Percentiles rank a stretch among this genome's conserved stretches.
These are phyloP conservation scores for Beta vulgaris DNA, from an alignment of 148 eudicot genomes.

Conservation along the genomic window DNA sequence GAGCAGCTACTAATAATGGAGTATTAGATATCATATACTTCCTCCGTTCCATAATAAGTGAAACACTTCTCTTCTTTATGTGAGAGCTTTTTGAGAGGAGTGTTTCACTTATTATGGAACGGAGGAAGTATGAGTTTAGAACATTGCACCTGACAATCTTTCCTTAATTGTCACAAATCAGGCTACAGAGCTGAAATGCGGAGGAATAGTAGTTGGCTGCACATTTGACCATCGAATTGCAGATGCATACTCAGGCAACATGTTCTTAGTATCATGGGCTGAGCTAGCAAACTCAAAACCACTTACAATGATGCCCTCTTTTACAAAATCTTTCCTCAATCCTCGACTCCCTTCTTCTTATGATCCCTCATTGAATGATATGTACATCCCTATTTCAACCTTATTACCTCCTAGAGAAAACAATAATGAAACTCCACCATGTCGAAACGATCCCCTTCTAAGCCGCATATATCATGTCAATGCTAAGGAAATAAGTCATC, in stretches of 20 bases:
- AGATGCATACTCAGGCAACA: conserved; percentile 64
- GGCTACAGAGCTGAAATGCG: conserved; percentile 64
- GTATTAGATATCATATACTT: no score
- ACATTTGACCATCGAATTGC: conserved; percentile 66
- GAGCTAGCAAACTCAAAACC: conserved; percentile 40
- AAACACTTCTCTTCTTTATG: no score
- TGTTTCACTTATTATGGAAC: no score
- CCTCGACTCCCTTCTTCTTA: conserved; percentile 44
- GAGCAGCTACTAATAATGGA: no score
- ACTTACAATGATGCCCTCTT: conserved; percentile 36
- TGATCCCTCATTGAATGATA: conserved; percentile 24
- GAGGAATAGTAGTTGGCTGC: conserved; percentile 50
- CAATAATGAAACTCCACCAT: neutral
- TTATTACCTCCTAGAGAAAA: conserved; percentile 22
- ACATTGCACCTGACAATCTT: conserved; percentile 14
- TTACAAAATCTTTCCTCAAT: conserved; percentile 47
- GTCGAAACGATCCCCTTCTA: conserved; percentile 12
- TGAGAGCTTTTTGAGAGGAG: no score
- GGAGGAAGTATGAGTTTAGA: no score
- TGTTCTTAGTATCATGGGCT: conserved; percentile 75
- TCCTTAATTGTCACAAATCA: conserved; percentile 12
- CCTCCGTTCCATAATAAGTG: no score
- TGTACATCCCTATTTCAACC: conserved; percentile 40
- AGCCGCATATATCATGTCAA: conserved; percentile 58
- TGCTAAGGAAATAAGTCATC: conserved; percentile 27